Evolutionary conservation across 768 basidiomycete species (phyloP), one percentile per base, ranked within the genome.

Genomic region (Sporobolomyces phaffii): DNA sequence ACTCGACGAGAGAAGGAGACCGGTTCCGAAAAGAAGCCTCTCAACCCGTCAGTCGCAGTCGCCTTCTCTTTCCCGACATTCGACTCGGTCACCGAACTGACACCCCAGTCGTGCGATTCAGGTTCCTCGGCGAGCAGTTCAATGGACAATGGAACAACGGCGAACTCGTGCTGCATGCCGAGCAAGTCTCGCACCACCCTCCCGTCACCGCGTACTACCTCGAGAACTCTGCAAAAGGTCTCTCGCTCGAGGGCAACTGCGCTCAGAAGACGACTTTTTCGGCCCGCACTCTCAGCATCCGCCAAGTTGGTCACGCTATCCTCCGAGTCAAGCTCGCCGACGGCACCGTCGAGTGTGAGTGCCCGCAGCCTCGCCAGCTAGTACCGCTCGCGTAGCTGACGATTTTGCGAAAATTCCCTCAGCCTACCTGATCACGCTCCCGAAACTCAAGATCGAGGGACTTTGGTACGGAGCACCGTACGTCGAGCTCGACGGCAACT

Each of bases 1-100:
- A 72, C 76, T 62, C 26, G 49, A 18, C 44, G 59, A 1, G 49
- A 67, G 66, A 68, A 64, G 62, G 62, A 71, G 61, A 62, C 60
- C 17, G 67, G 94, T 18, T 91, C 89, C 1, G 93, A 98, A 83
- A 98, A 98, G 82, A 98, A 98, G 91, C 94, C 94, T 20, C 82
- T 99, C 61, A 99, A 99, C 76, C 94, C 94, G 38, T 91, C 90
- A 14, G 87, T 96, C 20, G 91, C 91, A 78, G 91, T 9, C 8
- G 22, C 28, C 28, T 77, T 38, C 20, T 48, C 24, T 24, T 29
- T 18, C 18, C 1, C 48, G 26, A 5, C 41, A 0, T 22, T 29
- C 1, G 3, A 6, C 5, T 29, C 31, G 48, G 31, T 7, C 8
- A n/a, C 8, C n/a, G 11, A 28, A 28, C 26, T 29, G 24, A 51